These are phyloP conservation scores for Stevia rebaudiana DNA, from an alignment of 140 eudicot species.

Conservation along the genomic window DNA sequence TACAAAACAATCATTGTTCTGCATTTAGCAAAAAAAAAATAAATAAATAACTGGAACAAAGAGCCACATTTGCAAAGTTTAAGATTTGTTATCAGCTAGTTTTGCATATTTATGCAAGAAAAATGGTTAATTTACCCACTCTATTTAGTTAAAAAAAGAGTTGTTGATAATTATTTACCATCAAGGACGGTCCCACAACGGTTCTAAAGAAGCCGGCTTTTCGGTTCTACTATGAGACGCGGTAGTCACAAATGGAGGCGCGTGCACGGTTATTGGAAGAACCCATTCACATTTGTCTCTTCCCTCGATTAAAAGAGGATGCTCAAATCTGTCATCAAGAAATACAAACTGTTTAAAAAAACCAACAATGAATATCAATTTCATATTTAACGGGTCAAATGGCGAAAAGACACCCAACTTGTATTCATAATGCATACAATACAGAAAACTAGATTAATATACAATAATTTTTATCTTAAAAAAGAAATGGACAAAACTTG, in stretches of 20 bases:
- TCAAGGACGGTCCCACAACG: slow-evolving; percentile 78
- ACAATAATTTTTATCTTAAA: not conserved
- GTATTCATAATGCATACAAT: not conserved
- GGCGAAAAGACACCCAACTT: not conserved
- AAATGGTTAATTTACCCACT: not conserved
- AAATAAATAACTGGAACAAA: not conserved
- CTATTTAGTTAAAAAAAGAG: slow-evolving; percentile 1
- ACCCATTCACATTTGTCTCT: slow-evolving; percentile 98
- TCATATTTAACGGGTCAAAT: not conserved
- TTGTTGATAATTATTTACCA: slow-evolving; percentile 24
- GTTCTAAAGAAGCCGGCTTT: slow-evolving; percentile 51
- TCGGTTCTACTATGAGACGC: slow-evolving; percentile 54
- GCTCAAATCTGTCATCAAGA: slow-evolving; percentile 56
- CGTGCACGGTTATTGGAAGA: slow-evolving; percentile 90
- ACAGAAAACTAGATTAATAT: not conserved
- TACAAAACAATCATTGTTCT: slow-evolving; percentile 10
- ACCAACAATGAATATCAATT: not conserved
- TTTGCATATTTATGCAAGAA: not conserved
- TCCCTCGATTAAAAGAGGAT: slow-evolving; percentile 90
- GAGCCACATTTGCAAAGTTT: not conserved
- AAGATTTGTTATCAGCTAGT: not conserved
- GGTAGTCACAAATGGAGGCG: slow-evolving; percentile 66
- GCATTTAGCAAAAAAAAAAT: slow-evolving; percentile 10
- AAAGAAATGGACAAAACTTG: not conserved
- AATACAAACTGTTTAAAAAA: not conserved